Evolutionary conservation across 306 rosid species (phyloP), one percentile per base, ranked within the genome.

Genomic region (Macrotyloma uniflorum): DNA sequence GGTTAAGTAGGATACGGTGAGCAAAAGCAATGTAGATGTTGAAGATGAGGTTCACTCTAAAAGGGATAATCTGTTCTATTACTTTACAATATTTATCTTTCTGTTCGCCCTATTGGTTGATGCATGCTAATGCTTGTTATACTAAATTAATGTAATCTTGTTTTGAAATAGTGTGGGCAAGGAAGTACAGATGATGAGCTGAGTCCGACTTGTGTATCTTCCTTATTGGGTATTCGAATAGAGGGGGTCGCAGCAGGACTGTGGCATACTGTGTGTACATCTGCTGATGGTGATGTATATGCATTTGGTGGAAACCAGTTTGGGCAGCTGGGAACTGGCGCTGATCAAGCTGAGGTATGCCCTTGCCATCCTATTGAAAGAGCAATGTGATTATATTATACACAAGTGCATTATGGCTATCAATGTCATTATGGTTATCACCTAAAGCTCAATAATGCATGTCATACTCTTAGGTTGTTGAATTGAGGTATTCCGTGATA

Each of bases 251-350:
- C 96, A 30, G 95, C 95, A 23, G 98, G 98, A 72, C 86, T 92
- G 74, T 94, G 98, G 97, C 98, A 94, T 84, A 89, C 97, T 11
- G 90, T 94, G 69, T 94, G 97, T 79, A 80, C 83, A 81, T 92
- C 98, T 59, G 86, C 93, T 6, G 93, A 92, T 61, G 98, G 98
- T 20, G 97, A 87, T 68, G 93, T 92, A 12, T 94, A 90, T 80
- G 78, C 97, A 67, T 94, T 94, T 87, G 98, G 97, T 3, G 95
- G 98, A 26, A 94, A 94, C 79, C 97, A 94, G 76, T 94, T 94
- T 86, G 97, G 98, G 72, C 96, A 94, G 90, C 88, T 94, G 76
- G 98, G 98, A 81, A 94, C 98, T 22, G 97, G 97, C 64, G 76
- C 85, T 32, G 97, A 89, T 54, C 92, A 94, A 82, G 93, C 97